These are phyloP conservation scores for Eimeria maxima DNA, from an alignment of 169 alveolate species.

Conservation along the genomic window DNA sequence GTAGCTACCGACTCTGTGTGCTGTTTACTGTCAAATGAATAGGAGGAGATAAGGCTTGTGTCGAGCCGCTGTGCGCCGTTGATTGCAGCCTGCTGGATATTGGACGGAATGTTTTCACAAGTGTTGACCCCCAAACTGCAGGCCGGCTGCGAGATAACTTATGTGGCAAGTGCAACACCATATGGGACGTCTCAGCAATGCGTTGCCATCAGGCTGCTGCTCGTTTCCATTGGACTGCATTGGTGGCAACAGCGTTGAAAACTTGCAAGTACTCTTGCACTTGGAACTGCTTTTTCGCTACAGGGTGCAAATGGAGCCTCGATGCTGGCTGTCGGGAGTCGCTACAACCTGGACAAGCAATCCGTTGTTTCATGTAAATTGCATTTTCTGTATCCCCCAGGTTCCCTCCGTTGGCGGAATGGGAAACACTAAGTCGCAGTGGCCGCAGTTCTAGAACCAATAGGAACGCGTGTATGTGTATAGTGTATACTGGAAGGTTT, in stretches of 20 bases:
- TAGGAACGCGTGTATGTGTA: neutral
- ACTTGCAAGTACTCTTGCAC: neutral
- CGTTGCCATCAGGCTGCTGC: neutral
- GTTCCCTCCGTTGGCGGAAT: neutral
- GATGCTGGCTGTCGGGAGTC: conserved; percentile 92
- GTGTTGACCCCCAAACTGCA: conserved; percentile 90
- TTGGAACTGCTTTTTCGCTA: neutral
- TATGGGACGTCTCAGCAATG: neutral
- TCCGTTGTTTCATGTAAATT: conserved; percentile 88
- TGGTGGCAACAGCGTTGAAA: neutral
- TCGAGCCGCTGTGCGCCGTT: neutral
- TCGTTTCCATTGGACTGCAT: neutral
- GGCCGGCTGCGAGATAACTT: conserved; percentile 95
- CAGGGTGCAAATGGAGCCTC: conserved; percentile 93
- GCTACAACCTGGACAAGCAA: conserved; percentile 86
- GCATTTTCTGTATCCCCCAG: neutral
- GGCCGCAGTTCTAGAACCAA: neutral
- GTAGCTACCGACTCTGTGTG: neutral
- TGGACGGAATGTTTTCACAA: conserved; percentile 92
- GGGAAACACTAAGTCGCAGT: neutral
- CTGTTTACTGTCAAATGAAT: neutral
- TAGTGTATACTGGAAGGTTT: neutral
- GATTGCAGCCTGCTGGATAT: conserved; percentile 91
- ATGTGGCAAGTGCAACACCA: conserved; percentile 85
- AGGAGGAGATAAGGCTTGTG: neutral